phyloP scores from a whole-genome alignment of 208 protist species.

The Angomonas desouzai region DNA sequence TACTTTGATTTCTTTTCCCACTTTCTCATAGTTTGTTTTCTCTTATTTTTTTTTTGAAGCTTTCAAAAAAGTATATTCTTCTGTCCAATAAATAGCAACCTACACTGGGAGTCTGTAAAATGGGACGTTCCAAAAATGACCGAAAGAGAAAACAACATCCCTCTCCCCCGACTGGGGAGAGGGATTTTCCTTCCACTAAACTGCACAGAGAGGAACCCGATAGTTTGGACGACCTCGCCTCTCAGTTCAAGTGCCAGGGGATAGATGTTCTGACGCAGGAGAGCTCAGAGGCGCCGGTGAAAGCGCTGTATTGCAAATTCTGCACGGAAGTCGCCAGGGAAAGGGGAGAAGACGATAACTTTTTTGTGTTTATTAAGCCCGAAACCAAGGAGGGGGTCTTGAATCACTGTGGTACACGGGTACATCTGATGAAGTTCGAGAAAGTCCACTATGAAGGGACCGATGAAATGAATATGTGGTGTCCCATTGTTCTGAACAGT shows the following conservation, averaged over 20 bases:
- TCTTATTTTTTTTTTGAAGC: conserved; percentile 7
- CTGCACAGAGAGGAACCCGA: background rate
- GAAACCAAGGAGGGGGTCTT: conserved; percentile 24
- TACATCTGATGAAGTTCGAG: conserved; percentile 56
- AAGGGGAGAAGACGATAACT: background rate
- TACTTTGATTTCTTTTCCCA: no score
- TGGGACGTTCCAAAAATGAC: background rate
- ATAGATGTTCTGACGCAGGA: background rate
- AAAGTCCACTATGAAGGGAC: conserved; percentile 4
- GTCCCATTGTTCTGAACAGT: conserved; percentile 61
- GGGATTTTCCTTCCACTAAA: background rate
- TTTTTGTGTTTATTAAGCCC: conserved; percentile 18
- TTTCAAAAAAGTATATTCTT: background rate
- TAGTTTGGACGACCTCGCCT: background rate
- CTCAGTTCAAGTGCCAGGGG: background rate
- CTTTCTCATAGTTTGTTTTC: conserved; percentile 4
- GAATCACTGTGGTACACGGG: conserved; percentile 49
- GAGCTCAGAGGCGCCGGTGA: background rate
- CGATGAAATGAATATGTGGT: conserved; percentile 32
- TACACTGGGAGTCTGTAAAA: background rate
- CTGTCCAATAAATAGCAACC: no score
- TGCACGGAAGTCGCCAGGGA: background rate
- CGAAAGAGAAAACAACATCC: background rate
- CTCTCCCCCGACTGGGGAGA: background rate
- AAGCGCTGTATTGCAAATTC: background rate